Conservation (phyloP, 208 protist species). For the Porcisia hertigi region DNA sequence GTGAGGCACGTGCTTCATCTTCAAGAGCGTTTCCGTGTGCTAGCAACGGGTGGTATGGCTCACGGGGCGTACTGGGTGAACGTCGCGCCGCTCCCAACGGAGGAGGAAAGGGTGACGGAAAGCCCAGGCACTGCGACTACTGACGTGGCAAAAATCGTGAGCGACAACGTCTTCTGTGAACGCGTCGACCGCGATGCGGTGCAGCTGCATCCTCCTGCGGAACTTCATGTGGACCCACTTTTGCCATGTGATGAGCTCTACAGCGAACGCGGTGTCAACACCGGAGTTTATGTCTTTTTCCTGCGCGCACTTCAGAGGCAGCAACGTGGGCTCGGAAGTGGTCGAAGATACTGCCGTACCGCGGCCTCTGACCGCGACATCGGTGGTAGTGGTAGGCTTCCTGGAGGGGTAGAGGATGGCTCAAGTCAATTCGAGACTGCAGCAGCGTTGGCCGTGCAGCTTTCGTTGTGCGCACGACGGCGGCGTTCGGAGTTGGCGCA, state of each 20-base stretch:
- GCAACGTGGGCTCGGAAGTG: neutral
- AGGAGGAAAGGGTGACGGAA: neutral
- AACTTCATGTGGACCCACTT: slow-evolving; percentile 51
- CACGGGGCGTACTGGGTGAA: slow-evolving; percentile 51
- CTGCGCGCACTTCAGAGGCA: slow-evolving; percentile 31
- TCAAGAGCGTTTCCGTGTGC: slow-evolving; percentile 17
- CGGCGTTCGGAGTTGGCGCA: slow-evolving; percentile 12
- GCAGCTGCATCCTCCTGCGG: slow-evolving; percentile 34
- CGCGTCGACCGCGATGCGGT: slow-evolving; percentile 45
- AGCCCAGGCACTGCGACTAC: neutral
- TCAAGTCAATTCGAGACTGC: neutral
- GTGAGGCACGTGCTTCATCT: neutral
- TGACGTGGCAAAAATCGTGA: neutral
- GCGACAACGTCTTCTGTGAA: neutral
- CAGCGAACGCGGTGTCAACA: slow-evolving; percentile 46
- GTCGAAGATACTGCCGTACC: neutral
- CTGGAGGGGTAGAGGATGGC: neutral
- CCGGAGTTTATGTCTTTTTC: slow-evolving; percentile 51
- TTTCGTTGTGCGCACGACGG: slow-evolving; percentile 17
- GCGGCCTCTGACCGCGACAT: neutral
- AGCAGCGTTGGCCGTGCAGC: slow-evolving; percentile 12
- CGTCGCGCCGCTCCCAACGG: slow-evolving; percentile 16
- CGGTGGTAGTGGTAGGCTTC: neutral
- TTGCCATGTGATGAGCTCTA: slow-evolving; percentile 65
- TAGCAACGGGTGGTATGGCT: slow-evolving; percentile 22